These are phyloP conservation scores for Mycena capillaripes DNA, from an alignment of 768 basidiomycete species.

Conservation along the genomic window DNA sequence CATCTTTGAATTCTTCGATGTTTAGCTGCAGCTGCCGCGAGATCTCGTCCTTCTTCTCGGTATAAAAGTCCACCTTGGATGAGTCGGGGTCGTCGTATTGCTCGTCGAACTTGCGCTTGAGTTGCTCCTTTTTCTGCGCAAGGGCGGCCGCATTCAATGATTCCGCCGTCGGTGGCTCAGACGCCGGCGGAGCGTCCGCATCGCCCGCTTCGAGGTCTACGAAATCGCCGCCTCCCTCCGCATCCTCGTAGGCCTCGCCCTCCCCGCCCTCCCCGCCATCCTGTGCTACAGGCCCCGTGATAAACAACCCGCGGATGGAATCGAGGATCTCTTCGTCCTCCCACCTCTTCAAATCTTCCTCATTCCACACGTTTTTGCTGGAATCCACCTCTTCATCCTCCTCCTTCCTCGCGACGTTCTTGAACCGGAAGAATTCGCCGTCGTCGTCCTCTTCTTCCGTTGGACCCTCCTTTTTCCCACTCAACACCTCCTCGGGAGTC, in stretches of 20 bases:
- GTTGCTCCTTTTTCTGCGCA: conserved; percentile 87
- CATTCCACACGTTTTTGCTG: conserved; percentile 71
- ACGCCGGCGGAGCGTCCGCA: conserved; percentile 40
- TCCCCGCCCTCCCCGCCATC: conserved; percentile 49
- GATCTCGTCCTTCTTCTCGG: conserved; percentile 93
- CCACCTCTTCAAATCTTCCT: conserved; percentile 78
- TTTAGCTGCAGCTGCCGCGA: conserved; percentile 87
- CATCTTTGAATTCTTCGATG: conserved; percentile 84
- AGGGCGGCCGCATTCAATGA: conserved; percentile 66
- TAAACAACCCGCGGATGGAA: conserved; percentile 89
- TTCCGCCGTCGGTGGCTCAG: conserved; percentile 44
- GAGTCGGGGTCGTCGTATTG: conserved; percentile 93
- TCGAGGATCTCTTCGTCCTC: conserved; percentile 89
- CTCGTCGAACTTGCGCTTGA: conserved; percentile 97
- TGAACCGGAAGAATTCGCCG: conserved; percentile 84
- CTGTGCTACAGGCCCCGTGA: conserved; percentile 76
- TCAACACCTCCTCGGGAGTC: conserved; percentile 77
- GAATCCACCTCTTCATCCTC: conserved; percentile 75
- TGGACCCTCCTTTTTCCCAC: conserved; percentile 48
- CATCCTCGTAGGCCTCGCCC: conserved; percentile 54
- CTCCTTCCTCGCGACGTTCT: conserved; percentile 49
- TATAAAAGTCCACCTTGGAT: conserved; percentile 89
- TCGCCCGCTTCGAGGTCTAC: conserved; percentile 57
- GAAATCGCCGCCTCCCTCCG: conserved; percentile 58
- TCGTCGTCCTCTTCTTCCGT: conserved; percentile 57